These are phyloP conservation scores for Xylariaceae sp. DNA, from an alignment of 2,329 filamentous ascomycete genomes.

Conservation along the genomic window DNA sequence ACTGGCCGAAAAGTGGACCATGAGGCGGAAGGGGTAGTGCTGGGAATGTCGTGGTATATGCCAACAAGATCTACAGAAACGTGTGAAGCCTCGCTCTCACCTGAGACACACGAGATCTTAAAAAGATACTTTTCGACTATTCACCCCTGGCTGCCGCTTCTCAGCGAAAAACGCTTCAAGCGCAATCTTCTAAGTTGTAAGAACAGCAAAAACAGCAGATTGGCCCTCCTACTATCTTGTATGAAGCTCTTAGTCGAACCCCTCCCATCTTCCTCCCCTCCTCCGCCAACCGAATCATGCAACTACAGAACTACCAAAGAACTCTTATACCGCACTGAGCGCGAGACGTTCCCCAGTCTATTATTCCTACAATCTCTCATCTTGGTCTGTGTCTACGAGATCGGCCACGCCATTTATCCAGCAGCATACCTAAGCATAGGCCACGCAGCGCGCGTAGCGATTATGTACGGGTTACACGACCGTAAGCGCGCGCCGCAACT, in stretches of 20 bases:
- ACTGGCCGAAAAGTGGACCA: too few relatives aligned
- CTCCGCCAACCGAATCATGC: neutral
- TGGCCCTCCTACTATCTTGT: constrained; percentile 19
- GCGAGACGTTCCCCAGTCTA: neutral
- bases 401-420: constrained; percentile 34
- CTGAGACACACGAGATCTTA: constrained; percentile 7
- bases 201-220: constrained; percentile 3
- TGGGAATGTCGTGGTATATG: neutral
- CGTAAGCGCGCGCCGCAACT: constrained; percentile 25
- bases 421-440: constrained; percentile 30
- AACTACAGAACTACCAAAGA: neutral
- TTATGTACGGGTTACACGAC: constrained; percentile 26
- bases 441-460: constrained; percentile 21
- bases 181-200: constrained; percentile 6
- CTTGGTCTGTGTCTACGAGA: constrained; percentile 31
- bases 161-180: constrained; percentile 20
- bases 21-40: neutral
- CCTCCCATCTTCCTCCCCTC: constrained; percentile 7
- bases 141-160: constrained; percentile 23
- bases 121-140: constrained; percentile 20
- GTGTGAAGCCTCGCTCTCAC: neutral
- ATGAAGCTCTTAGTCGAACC: constrained; percentile 23
- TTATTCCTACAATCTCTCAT: constrained; percentile 26
- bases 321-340: neutral
- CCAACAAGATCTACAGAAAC: neutral